phyloP scores from a whole-genome alignment of 2,329 filamentous ascomycete species.

The Colletotrichum acutatum region DNA sequence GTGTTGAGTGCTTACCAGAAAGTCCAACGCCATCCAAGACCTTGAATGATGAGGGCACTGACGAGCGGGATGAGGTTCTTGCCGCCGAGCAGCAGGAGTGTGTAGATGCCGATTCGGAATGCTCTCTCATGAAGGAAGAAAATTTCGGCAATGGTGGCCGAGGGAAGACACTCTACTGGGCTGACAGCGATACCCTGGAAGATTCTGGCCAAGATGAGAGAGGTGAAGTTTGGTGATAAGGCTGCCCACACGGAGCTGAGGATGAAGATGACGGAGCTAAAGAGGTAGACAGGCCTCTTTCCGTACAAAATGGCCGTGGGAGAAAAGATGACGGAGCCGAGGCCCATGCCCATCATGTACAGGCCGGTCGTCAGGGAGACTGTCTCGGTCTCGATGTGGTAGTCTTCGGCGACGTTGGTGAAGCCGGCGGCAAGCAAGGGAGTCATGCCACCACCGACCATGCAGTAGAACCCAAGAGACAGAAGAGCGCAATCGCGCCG shows the following conservation, averaged over 20 bases:
- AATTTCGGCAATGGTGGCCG: slow-evolving; percentile 94
- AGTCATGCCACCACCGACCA: slow-evolving; percentile 93
- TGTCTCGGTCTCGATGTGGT: slow-evolving; percentile 73
- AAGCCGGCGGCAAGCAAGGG: slow-evolving; percentile 92
- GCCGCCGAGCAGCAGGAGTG: slow-evolving; percentile 84
- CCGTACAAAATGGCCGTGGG: slow-evolving; percentile 92
- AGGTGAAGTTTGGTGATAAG: slow-evolving; percentile 81
- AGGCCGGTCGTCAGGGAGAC: slow-evolving; percentile 91
- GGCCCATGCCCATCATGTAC: slow-evolving; percentile 92
- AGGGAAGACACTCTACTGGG: slow-evolving; percentile 91
- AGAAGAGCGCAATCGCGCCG: slow-evolving; percentile 82
- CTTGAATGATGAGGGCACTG: slow-evolving; percentile 84
- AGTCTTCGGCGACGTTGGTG: slow-evolving; percentile 76
- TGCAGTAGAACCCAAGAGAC: slow-evolving; percentile 90
- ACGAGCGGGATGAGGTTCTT: slow-evolving; percentile 92
- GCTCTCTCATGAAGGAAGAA: slow-evolving; percentile 96
- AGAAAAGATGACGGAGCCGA: slow-evolving; percentile 85
- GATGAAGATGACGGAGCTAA: slow-evolving; percentile 81
- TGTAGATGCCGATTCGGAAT: slow-evolving; percentile 94
- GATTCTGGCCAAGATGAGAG: slow-evolving; percentile 82
- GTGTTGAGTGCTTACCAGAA: slow-evolving; percentile 73
- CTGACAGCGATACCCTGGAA: slow-evolving; percentile 90
- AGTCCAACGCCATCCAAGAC: slow-evolving; percentile 87
- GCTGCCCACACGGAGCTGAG: slow-evolving; percentile 86
- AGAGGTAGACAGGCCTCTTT: slow-evolving; percentile 90